Conservation (phyloP, 176 grass and related monocot species). For the Ensete glaucum region DNA sequence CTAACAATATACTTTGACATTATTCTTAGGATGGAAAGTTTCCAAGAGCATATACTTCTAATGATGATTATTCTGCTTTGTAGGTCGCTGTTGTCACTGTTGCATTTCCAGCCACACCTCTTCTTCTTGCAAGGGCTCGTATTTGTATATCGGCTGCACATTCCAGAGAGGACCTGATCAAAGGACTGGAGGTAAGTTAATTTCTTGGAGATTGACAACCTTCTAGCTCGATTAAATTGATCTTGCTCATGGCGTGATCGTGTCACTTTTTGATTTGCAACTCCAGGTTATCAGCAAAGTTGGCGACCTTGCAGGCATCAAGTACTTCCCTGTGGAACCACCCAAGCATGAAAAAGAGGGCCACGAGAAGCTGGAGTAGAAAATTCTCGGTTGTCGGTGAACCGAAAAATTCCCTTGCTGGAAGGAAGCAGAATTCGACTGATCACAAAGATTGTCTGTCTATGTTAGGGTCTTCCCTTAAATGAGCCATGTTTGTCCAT, state of each 20-base stretch:
- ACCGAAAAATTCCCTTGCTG: neutral
- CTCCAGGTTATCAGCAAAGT: conserved; percentile 74
- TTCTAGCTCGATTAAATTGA: neutral
- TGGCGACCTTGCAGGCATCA: conserved; percentile 65
- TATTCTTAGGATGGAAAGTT: neutral
- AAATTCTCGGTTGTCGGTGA: neutral
- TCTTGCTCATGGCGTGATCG: neutral
- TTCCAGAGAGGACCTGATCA: conserved; percentile 57
- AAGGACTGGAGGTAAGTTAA: conserved; percentile 55
- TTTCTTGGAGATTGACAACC: conserved; percentile 2
- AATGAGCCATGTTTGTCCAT: neutral
- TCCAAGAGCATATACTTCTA: neutral
- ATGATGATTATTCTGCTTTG: neutral
- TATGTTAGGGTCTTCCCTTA: neutral
- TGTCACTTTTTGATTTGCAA: neutral
- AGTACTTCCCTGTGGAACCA: conserved; percentile 62
- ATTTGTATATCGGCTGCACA: conserved; percentile 91
- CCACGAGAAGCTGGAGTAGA: conserved; percentile 21
- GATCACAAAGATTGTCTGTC: neutral
- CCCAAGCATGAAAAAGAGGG: conserved; percentile 26
- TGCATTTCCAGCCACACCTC: conserved; percentile 72
- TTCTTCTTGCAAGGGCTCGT: conserved; percentile 66
- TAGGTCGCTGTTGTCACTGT: conserved; percentile 76
- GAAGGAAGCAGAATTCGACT: neutral
- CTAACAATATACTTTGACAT: neutral